Base-by-base conservation (phyloP, 2,329 filamentous ascomycete species). In the Sphaerulina populicola region DNA sequence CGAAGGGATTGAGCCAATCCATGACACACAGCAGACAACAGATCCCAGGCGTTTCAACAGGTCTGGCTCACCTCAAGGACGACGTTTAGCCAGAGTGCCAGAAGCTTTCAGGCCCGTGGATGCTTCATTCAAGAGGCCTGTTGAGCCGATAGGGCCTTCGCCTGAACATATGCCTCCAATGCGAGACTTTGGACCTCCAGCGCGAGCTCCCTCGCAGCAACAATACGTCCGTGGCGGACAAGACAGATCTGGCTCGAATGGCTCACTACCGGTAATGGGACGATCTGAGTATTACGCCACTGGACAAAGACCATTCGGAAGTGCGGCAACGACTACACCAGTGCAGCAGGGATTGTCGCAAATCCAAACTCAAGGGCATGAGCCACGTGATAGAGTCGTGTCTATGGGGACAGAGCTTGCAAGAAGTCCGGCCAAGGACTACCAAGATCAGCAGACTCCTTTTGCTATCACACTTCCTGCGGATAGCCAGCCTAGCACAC, bases 401-500 rank as follows among this genome's bases (percentile, higher is more conserved):
- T 60, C 59, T 1, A 55, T 57, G n/a, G 53, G 54, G 1, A 49
- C 59, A 12, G 57, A 59, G 27, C 50, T 57, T 23, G 57, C 57
- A 10, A 57, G 62, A 14, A 59, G 54, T 40, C 60, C 64, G 2
- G 61, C 61, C 1, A 55, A 55, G 27, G 55, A 60, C 21, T 61
- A 64, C 41, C 39, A 49, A 7, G 60, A 62, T 33, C 64, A 66
- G 49, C 63, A 64, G 46, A 61, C 59, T 1, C 62, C 62, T 5
- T 66, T 58, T 58, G 45, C 60, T 8, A 54, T 63, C 18, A 51
- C 49, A 6, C n/a, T 65, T 30, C 60, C 61, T 14, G 41, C 31
- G 10, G 48, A 33, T 6, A n/a, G 9, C 6, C 35, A 15, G 2
- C 29, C 36, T 4, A 23, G 41, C 37, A 38, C 35, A 9, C 15